Percentiles rank a stretch among this genome's conserved stretches.
Evolutionary conservation across 352 stramenopile species (phyloP).

Genomic region (Blastocystis hominis): DNA sequence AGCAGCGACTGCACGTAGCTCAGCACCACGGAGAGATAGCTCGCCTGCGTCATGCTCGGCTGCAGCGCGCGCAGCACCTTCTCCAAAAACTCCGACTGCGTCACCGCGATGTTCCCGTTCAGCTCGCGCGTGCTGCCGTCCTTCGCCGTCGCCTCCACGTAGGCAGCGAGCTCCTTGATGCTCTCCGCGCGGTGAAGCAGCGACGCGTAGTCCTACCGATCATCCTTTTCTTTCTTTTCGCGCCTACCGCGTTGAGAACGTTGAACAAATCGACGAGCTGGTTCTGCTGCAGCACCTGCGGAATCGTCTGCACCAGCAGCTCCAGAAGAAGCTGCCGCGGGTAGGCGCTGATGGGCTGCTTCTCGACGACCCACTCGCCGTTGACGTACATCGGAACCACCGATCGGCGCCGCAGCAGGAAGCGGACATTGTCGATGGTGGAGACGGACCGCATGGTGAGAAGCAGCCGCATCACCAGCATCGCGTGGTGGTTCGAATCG

Average conservation of each 20-base stretch:
- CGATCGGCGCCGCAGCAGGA: constrained; percentile 25
- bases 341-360: background rate
- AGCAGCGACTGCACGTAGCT: constrained; percentile 11
- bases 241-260: background rate
- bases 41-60: background rate
- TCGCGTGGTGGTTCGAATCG: background rate
- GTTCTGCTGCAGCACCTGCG: background rate
- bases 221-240: no score
- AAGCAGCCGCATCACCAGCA: background rate
- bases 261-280: background rate
- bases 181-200: background rate
- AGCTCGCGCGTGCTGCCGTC: constrained; percentile 20
- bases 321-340: constrained; percentile 10
- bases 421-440: background rate
- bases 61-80: background rate
- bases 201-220: constrained; percentile 7
- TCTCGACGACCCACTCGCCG: background rate
- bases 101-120: constrained; percentile 40
- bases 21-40: constrained; percentile 2
- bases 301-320: background rate
- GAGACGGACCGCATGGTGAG: background rate
- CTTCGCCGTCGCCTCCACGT: background rate
- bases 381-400: background rate
- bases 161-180: background rate
- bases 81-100: constrained; percentile 8